Evolutionary conservation across 2,329 filamentous ascomycete genomes (phyloP).

Genomic region (Leptographium galeiforme): DNA sequence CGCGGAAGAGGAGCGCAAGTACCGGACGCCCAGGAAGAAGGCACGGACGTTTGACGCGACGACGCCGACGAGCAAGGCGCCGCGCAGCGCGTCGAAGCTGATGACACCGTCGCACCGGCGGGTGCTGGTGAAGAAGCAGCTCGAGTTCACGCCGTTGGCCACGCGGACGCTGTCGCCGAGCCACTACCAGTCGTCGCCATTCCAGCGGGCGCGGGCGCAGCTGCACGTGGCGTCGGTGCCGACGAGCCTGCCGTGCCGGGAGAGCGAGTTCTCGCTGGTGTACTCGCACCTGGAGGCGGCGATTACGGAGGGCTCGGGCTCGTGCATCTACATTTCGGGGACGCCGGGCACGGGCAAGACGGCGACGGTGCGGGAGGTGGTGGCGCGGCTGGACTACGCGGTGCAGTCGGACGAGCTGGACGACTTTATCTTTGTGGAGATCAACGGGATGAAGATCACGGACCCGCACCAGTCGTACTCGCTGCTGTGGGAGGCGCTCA

Average conservation of each 20-base stretch:
- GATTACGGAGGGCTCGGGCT: slow-evolving; percentile 83
- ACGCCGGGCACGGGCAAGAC: slow-evolving; percentile 97
- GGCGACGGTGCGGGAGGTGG: slow-evolving; percentile 89
- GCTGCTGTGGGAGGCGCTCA: slow-evolving; percentile 88
- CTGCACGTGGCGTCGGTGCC: slow-evolving; percentile 93
- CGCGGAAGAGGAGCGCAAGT: slow-evolving; percentile 18
- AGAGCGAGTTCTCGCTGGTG: slow-evolving; percentile 80
- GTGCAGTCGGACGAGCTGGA: slow-evolving; percentile 85
- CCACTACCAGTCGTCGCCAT: slow-evolving; percentile 67
- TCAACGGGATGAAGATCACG: slow-evolving; percentile 99
- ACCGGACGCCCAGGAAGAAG: slow-evolving; percentile 20
- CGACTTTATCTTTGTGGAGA: slow-evolving; percentile 98
- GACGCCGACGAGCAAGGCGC: slow-evolving; percentile 45
- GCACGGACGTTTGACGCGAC: slow-evolving; percentile 17
- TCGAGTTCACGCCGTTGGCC: slow-evolving; percentile 92
- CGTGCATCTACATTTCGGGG: slow-evolving; percentile 98
- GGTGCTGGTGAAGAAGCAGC: slow-evolving; percentile 67
- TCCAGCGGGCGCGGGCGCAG: slow-evolving; percentile 76
- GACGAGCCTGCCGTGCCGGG: slow-evolving; percentile 75
- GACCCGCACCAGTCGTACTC: slow-evolving; percentile 95
- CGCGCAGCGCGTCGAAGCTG: slow-evolving; percentile 27
- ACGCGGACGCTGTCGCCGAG: slow-evolving; percentile 70
- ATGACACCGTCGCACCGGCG: slow-evolving; percentile 32
- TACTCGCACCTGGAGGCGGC: slow-evolving; percentile 90
- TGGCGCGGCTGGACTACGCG: slow-evolving; percentile 75